phyloP scores from a whole-genome alignment of 2,329 filamentous ascomycete species.

The Aspergillus clavatus region DNA sequence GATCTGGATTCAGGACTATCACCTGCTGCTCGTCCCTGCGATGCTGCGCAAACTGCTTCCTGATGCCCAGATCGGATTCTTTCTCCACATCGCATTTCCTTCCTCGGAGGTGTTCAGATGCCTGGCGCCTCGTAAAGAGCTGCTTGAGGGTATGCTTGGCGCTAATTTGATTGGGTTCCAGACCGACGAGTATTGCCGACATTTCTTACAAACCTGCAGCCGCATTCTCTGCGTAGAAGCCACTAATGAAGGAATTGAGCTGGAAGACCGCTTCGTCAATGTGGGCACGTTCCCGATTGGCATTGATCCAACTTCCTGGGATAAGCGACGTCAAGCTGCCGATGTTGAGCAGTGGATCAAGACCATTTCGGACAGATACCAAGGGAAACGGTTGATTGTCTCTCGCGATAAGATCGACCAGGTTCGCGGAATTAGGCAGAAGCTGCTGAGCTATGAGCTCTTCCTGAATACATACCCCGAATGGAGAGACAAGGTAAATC shows the following conservation, averaged over 20 bases:
- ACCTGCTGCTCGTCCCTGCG: conserved; percentile 77
- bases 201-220: conserved; percentile 94
- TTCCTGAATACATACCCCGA: conserved; percentile 92
- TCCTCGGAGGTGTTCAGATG: conserved; percentile 96
- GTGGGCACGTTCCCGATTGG: conserved; percentile 82
- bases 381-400: conserved; percentile 84
- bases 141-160: conserved; percentile 87
- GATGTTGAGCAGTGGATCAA: conserved; percentile 75
- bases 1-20: conserved; percentile 95
- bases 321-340: conserved; percentile 62
- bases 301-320: conserved; percentile 76
- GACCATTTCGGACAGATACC: conserved; percentile 76
- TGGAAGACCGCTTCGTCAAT: conserved; percentile 91
- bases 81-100: conserved; percentile 90
- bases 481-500: conserved; percentile 66
- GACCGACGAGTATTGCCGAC: conserved; percentile 84
- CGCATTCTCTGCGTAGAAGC: conserved; percentile 86
- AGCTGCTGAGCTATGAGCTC: conserved; percentile 84
- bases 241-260: conserved; percentile 77
- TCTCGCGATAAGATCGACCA: conserved; percentile 91
- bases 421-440: conserved; percentile 87
- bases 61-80: conserved; percentile 93
- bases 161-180: conserved; percentile 93
- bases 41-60: conserved; percentile 84
- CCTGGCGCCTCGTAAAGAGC: conserved; percentile 75